Evolutionary conservation across 441 rosid genomes (phyloP).

Genomic region (Populus hybrid): DNA sequence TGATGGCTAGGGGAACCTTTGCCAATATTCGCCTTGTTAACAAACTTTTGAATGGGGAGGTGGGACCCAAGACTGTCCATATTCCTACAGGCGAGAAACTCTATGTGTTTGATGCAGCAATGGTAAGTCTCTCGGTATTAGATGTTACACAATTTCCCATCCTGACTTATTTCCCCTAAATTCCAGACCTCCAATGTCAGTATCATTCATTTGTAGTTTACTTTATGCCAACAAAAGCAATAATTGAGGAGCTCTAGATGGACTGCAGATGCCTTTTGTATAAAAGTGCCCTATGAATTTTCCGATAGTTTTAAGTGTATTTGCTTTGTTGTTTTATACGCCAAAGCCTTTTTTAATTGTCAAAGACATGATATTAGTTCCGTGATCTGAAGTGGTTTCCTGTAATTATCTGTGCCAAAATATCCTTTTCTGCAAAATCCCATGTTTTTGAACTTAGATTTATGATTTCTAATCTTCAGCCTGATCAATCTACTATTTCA

Average conservation of each 20-base stretch:
- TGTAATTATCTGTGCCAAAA: not conserved
- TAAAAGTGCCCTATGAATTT: not conserved
- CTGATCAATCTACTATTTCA: constrained; percentile 31
- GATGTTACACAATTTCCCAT: not conserved
- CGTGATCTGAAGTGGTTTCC: not conserved
- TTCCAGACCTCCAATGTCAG: not conserved
- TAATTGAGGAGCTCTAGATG: not conserved
- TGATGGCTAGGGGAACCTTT: constrained; percentile 99
- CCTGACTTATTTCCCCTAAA: not conserved
- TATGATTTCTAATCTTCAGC: not conserved
- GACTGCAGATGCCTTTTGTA: not conserved
- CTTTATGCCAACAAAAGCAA: not conserved
- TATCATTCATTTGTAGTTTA: not conserved
- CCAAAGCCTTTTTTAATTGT: not conserved
- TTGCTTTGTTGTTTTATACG: not conserved
- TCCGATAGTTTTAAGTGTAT: not conserved
- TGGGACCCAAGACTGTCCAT: constrained; percentile 89
- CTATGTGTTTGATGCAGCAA: constrained; percentile 84
- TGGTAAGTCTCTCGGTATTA: constrained; percentile 41
- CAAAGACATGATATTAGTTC: not conserved
- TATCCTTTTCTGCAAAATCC: not conserved
- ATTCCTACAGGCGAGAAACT: constrained; percentile 96
- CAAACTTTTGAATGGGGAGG: constrained; percentile 95
- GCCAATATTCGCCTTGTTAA: constrained; percentile 95
- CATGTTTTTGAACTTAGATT: not conserved